Conservation (phyloP, 768 basidiomycete genomes). For the Suillus subaureus region DNA sequence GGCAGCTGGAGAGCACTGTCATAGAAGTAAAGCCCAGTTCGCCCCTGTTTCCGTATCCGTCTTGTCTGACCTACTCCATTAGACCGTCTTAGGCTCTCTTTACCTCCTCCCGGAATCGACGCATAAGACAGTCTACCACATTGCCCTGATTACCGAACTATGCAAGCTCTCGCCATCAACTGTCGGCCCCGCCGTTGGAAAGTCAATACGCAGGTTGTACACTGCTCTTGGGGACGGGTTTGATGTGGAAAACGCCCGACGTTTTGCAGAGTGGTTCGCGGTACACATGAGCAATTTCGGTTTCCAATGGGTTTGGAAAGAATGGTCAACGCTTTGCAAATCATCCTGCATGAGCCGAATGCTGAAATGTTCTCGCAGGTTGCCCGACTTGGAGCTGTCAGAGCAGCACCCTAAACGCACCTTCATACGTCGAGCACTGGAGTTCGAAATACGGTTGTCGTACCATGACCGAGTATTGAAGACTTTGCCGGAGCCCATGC, state of each 20-base stretch:
- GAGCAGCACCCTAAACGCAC: slow-evolving; percentile 82
- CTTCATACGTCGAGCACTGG: slow-evolving; percentile 85
- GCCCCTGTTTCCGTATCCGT: neutral
- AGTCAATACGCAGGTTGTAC: slow-evolving; percentile 90
- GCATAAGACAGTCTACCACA: slow-evolving; percentile 83
- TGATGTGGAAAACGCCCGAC: slow-evolving; percentile 79
- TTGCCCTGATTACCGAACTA: slow-evolving; percentile 86
- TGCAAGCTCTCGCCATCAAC: slow-evolving; percentile 93
- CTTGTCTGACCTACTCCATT: slow-evolving; percentile 5
- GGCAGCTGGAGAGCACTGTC: slow-evolving; percentile 87
- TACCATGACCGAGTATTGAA: slow-evolving; percentile 93
- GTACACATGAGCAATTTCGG: slow-evolving; percentile 97
- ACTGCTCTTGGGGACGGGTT: slow-evolving; percentile 77
- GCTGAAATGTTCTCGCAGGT: slow-evolving; percentile 49
- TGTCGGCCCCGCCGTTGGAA: slow-evolving; percentile 94
- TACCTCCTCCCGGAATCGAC: slow-evolving; percentile 78
- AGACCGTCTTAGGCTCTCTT: slow-evolving; percentile 75
- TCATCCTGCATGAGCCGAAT: neutral
- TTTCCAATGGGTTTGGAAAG: slow-evolving; percentile 99
- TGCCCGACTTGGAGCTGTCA: slow-evolving; percentile 76
- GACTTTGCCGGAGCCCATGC: slow-evolving; percentile 84
- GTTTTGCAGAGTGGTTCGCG: slow-evolving; percentile 94
- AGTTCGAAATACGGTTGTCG: slow-evolving; percentile 87
- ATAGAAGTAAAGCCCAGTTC: slow-evolving; percentile 62
- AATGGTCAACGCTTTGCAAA: slow-evolving; percentile 66